Conservation (phyloP, 129 eudicot genomes). For the carrot (Daucus carota) region DH1_v3.0 NC_030382.2:36061001-36061500, state of each 20-base stretch:
- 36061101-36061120: slow-evolving; percentile 36
- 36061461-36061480: not conserved
- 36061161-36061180: not conserved
- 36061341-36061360: not conserved
- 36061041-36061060: slow-evolving; percentile 78
- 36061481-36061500: not conserved
- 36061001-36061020: slow-evolving; percentile 84
- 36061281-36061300: not conserved
- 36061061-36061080: slow-evolving; percentile 65
- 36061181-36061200: not conserved
- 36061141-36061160: not conserved
- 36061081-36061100: slow-evolving; percentile 88
- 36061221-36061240: not conserved
- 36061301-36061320: not conserved
- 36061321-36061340: not conserved
- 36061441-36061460: not conserved
- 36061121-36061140: not conserved
- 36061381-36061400: not conserved
- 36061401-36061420: not conserved
- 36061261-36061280: not conserved
- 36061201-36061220: not conserved
- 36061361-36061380: not conserved
- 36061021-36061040: slow-evolving; percentile 91
- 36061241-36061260: not conserved
- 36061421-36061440: not conserved